Evolutionary conservation across 2,329 filamentous ascomycete genomes (phyloP), one percentile per base, ranked within the genome.

Genomic region (Ascochyta koolunga): DNA sequence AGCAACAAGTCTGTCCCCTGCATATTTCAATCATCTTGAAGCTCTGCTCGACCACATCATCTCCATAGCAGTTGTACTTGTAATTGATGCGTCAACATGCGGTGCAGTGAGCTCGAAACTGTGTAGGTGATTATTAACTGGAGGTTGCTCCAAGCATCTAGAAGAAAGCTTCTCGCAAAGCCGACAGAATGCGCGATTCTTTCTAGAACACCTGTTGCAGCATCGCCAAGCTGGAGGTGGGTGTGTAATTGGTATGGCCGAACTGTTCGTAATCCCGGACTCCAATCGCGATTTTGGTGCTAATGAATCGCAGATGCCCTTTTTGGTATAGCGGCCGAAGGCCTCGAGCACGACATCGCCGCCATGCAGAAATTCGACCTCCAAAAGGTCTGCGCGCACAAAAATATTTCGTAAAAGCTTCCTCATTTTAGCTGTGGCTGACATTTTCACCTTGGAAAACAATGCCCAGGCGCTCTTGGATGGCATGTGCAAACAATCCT

Each of bases 321-420:
- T 35, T 47, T 5, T 2, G 43, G 53, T 18, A 47, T 47, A 40
- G 53, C 24, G 38, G 42, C 40, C 40, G 41, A 27, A 33, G 9
- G 40, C 32, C 37, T 55, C 24, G 32, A 50, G 53, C 53, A 50
- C 53, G 53, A 50, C 46, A 55, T 55, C 45, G 46, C 35, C 24
- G 46, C 52, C 46, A 55, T 46, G 37, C 32, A 46, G 21, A 37
- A 22, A 39, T 43, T n/a, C 38, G 49, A 42, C 19, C 25, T 47
- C 32, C 41, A 51, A 50, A 37, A 50, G 42, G 42, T 39, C 46
- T 47, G 53, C 47, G 42, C 46, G 24, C 13, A 36, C 15, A 51
- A 56, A 56, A 56, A 44, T 47, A 32, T 56, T 43, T 47, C 53
- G 41, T 50, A 51, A 51, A 16, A 50, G 38, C 32, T 46, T 56